phyloP scores from a whole-genome alignment of 2,329 filamentous ascomycete genomes.

The Nothophaeocryptopus gaeumannii region DNA sequence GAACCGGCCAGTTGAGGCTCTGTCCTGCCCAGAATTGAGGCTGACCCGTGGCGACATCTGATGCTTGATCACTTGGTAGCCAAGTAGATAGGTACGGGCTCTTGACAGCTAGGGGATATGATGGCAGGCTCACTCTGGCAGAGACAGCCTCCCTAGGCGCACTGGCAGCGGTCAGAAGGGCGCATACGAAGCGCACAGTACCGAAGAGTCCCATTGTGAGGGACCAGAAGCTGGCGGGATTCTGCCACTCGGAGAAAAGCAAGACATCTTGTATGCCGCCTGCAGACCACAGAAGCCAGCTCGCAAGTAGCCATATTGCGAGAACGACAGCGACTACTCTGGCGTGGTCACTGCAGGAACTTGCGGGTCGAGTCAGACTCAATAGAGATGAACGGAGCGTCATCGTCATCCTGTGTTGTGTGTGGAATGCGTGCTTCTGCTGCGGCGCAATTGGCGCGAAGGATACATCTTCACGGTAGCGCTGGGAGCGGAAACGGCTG shows the following conservation, averaged over 20 bases:
- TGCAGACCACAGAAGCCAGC: conserved; percentile 6
- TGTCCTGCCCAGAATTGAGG: conserved; percentile 38
- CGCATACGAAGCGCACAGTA: conserved; percentile 3
- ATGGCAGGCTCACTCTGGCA: conserved; percentile 18
- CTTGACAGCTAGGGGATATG: conserved; percentile 32
- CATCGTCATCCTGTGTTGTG: no score
- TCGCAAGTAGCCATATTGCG: conserved; percentile 2
- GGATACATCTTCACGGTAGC: no score
- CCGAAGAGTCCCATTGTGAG: conserved; percentile 12
- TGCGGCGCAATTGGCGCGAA: no score
- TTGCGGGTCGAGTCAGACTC: no score
- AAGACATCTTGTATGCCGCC: conserved; percentile 15
- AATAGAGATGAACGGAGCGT: no score
- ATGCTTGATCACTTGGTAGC: conserved; percentile 32
- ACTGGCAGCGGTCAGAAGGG: conserved; percentile 3
- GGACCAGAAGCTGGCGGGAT: conserved; percentile 2
- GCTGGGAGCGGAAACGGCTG: no score
- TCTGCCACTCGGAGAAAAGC: conserved; percentile 2
- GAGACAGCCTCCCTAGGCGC: conserved; percentile 2
- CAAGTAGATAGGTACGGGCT: conserved; percentile 37
- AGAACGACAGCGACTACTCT: background rate
- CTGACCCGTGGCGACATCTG: conserved; percentile 26
- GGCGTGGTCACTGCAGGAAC: no score
- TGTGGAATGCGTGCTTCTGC: no score
- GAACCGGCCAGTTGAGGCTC: conserved; percentile 34